A percentile compares a stretch with the other conserved stretches of the same genome.
Conservation (phyloP, 2,329 filamentous ascomycete genomes). For the Penicillium sp. region DNA sequence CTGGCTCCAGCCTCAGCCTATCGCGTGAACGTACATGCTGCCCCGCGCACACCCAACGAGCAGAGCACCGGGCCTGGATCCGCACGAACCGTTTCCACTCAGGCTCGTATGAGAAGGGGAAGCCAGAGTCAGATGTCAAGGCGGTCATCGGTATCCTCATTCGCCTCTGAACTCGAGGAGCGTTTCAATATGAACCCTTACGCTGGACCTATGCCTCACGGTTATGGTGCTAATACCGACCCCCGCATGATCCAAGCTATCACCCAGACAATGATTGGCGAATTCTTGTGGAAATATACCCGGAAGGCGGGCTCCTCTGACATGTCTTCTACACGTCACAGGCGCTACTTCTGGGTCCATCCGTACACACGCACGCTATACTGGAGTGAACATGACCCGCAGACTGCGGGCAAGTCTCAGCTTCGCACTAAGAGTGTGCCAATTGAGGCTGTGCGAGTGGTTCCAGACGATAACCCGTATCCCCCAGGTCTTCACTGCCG, state of each 20-base stretch:
- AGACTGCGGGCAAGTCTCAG: conserved; percentile 74
- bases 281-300: conserved; percentile 99
- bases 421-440: conserved; percentile 84
- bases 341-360: conserved; percentile 98
- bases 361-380: conserved; percentile 95
- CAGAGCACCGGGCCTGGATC: conserved; percentile 49
- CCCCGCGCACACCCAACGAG: conserved; percentile 66
- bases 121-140: conserved; percentile 57
- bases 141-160: conserved; percentile 90
- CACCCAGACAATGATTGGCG: conserved; percentile 98
- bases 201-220: conserved; percentile 55
- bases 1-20: conserved; percentile 76
- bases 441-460: conserved; percentile 89
- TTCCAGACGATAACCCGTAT: conserved; percentile 92
- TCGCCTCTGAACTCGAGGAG: conserved; percentile 88
- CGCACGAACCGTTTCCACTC: conserved; percentile 59
- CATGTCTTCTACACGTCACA: conserved; percentile 85
- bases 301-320: conserved; percentile 88
- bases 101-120: conserved; percentile 54
- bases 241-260: conserved; percentile 99
- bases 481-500: conserved; percentile 93
- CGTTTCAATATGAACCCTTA: conserved; percentile 76
- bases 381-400: conserved; percentile 92
- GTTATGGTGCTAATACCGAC: conserved; percentile 75
- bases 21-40: conserved; percentile 52